Percentiles rank a stretch among this genome's conserved stretches.
These are phyloP conservation scores for Erodium trifolium DNA, from an alignment of 441 rosid genomes.

Conservation along the genomic window DNA sequence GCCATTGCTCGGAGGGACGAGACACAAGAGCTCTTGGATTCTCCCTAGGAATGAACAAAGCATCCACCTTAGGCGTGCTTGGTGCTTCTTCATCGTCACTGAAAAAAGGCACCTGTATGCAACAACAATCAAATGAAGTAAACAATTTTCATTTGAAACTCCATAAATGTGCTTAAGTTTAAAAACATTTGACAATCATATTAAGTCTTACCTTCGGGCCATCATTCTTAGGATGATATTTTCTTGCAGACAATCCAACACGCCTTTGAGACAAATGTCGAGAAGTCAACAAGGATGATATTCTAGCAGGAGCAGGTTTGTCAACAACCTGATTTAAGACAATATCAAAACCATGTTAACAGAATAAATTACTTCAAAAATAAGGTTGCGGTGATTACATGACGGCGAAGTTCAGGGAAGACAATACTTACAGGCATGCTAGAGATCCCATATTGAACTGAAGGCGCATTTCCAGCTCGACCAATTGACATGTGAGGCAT, in stretches of 20 bases:
- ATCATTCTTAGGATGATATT: conserved; percentile 65
- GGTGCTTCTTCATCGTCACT: conserved; percentile 76
- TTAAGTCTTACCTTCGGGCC: conserved; percentile 44
- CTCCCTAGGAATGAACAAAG: conserved; percentile 80
- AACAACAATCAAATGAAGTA: conserved; percentile 15
- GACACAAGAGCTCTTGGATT: conserved; percentile 84
- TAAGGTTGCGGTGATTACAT: conserved; percentile 5
- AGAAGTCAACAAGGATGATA: conserved; percentile 74
- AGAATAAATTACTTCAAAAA: not conserved
- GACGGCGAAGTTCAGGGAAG: conserved; percentile 15
- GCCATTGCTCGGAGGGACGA: conserved; percentile 56
- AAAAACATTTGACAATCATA: conserved; percentile 2
- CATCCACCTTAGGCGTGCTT: conserved; percentile 85
- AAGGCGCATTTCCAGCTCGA: conserved; percentile 64
- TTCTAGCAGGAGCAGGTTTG: conserved; percentile 68
- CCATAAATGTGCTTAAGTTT: conserved; percentile 13
- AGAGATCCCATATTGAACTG: conserved; percentile 90
- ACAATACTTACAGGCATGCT: conserved; percentile 65
- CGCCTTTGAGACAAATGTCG: conserved; percentile 76
- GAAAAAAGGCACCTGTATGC: conserved; percentile 79
- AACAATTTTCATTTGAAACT: conserved; percentile 15
- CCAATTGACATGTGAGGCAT: conserved; percentile 84
- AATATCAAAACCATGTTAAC: not conserved
- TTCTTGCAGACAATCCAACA: conserved; percentile 66
- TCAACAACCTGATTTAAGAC: conserved; percentile 52